Base-by-base conservation (phyloP, 768 basidiomycete species). In the Psilocybe azurescens region DNA sequence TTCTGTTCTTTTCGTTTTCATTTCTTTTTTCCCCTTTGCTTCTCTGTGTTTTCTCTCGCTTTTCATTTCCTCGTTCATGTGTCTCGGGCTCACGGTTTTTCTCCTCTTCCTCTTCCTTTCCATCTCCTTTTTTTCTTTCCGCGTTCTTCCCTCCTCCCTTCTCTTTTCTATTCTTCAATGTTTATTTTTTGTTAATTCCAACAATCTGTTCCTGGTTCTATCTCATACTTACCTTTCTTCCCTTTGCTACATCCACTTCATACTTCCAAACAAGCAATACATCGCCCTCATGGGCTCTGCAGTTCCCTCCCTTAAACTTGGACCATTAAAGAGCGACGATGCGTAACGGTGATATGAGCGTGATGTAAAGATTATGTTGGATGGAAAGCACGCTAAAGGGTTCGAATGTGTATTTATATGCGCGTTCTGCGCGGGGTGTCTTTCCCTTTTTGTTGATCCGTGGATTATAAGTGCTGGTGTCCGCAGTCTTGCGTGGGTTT, bases 101-200 rank as follows among this genome's bases (percentile, higher is more conserved):
- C 20, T 36, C 20, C 33, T 18, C 24, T 55, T 20, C 9, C 38
- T 28, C 28, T 47, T 32, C 16, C 33, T 11, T 20, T 20, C 32
- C 20, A 14, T 13, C 32, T 29, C 24, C 32, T 36, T 55, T 49
- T 41, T 24, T 29, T 60, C 16, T 29, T 30, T 39, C 24, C 33
- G 33, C 33, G 6, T 36, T 11, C 33, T 11, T 36, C 33, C 14
- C 46, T 33, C 55, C 16, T 50, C 47, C 36, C 36, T 49, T 29
- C 14, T 50, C 39, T 29, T 36, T 30, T 41, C 29, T 24, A 24
- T 24, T 30, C 49, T 50, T 48, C 30, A 10, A 57, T 16, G 18
- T 24, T 13, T 48, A 32, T 20, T 14, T 56, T 56, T 20, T 56
- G 39, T 32, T 52, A 36, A 57, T 59, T 38, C 39, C 48, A 44